These are phyloP conservation scores for Lolium perenne DNA, from an alignment of 176 grass and related monocot species.

Conservation along the genomic window DNA sequence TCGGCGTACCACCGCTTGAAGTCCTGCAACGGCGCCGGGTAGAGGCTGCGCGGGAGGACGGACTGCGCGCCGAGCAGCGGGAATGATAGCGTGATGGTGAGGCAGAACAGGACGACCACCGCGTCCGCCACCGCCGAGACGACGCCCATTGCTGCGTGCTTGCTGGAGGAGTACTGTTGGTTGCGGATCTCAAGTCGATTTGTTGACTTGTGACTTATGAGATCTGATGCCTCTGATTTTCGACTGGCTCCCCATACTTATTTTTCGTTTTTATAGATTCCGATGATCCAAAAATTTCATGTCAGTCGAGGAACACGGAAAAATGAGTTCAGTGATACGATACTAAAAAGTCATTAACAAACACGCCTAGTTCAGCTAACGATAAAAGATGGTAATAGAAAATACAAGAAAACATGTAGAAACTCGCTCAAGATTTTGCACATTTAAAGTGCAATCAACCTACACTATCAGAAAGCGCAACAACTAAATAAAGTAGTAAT, in stretches of 20 bases:
- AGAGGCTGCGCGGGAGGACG: neutral
- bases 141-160: neutral
- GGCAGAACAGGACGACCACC: neutral
- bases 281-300: neutral
- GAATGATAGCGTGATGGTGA: neutral
- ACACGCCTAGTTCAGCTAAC: no score
- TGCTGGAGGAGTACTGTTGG: neutral
- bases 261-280: neutral
- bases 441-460: no score
- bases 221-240: neutral
- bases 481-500: no score
- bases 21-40: conserved; percentile 1
- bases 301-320: neutral
- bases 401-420: no score
- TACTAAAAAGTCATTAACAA: no score
- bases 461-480: no score
- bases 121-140: neutral
- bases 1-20: neutral
- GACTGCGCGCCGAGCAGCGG: neutral
- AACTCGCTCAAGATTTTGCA: no score
- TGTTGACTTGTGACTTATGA: neutral
- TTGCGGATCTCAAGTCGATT: neutral
- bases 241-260: neutral
- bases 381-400: no score
- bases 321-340: neutral